Evolutionary conservation across 176 grass and related monocot species (phyloP).

Genomic region (Urochloa ruziziensis): DNA sequence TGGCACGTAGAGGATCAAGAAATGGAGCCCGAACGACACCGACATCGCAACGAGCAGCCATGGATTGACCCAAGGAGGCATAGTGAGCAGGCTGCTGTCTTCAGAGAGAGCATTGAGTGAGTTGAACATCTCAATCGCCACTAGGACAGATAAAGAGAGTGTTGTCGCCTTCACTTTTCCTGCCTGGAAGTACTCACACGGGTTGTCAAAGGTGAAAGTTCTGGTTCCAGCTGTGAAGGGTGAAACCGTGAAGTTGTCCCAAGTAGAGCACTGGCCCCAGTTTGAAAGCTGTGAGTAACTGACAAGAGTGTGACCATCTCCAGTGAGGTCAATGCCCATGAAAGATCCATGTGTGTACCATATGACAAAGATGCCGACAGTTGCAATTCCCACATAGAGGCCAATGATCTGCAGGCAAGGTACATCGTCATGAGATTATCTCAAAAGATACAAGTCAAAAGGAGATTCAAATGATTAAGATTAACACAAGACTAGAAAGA

Average conservation of each 20-base stretch:
- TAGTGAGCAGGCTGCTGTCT: slow-evolving; percentile 79
- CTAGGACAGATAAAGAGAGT: slow-evolving; percentile 72
- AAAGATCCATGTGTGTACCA: slow-evolving; percentile 97
- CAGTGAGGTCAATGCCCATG: slow-evolving; percentile 88
- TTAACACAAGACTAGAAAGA: neutral
- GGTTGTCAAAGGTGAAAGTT: slow-evolving; percentile 70
- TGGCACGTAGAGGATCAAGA: slow-evolving; percentile 87
- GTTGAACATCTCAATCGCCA: slow-evolving; percentile 99
- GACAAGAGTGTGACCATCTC: slow-evolving; percentile 88
- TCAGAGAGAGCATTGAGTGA: slow-evolving; percentile 91
- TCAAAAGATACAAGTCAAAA: neutral
- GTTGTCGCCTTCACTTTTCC: slow-evolving; percentile 98
- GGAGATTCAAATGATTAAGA: neutral
- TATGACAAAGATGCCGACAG: slow-evolving; percentile 90
- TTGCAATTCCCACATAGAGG: slow-evolving; percentile 77
- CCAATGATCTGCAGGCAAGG: slow-evolving; percentile 55
- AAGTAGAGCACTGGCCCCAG: slow-evolving; percentile 85
- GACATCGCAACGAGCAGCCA: slow-evolving; percentile 90
- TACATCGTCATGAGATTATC: neutral
- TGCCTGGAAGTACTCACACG: slow-evolving; percentile 83
- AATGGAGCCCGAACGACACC: slow-evolving; percentile 85
- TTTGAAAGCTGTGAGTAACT: slow-evolving; percentile 89
- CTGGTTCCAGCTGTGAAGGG: slow-evolving; percentile 80
- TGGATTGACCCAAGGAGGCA: slow-evolving; percentile 96
- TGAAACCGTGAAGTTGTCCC: slow-evolving; percentile 65